phyloP scores from a whole-genome alignment of 257 asterid genomes.

The Sherardia arvensis region DNA sequence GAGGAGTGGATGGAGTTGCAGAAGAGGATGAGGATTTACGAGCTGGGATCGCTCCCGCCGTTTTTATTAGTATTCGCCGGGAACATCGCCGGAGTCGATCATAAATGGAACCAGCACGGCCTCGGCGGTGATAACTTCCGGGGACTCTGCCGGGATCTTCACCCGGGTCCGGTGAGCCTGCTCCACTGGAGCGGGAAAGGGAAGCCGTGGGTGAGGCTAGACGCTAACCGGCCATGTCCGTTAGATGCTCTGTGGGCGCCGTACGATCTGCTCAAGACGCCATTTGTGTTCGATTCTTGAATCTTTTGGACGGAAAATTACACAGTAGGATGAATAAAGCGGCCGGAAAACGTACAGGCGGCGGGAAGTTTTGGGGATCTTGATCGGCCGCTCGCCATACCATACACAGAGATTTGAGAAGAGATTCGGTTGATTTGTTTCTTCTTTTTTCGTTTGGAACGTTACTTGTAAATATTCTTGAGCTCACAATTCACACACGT shows the following conservation, averaged over 20 bases:
- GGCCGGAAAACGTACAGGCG: conserved; percentile 1
- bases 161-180: conserved; percentile 85
- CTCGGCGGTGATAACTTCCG: conserved; percentile 85
- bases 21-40: conserved; percentile 78
- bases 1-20: conserved; percentile 97
- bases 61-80: conserved; percentile 88
- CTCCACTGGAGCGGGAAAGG: conserved; percentile 99
- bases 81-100: conserved; percentile 68
- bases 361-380: not conserved
- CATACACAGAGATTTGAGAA: not conserved
- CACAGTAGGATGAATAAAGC: not conserved
- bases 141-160: conserved; percentile 87
- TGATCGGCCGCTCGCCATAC: not conserved
- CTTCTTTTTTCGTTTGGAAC: conserved; percentile 3
- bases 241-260: conserved; percentile 96
- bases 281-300: conserved; percentile 76
- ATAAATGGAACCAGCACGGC: conserved; percentile 89
- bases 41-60: conserved; percentile 80
- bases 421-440: not conserved
- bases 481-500: not conserved
- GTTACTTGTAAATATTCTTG: conserved; percentile 19
- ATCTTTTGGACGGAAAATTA: not conserved
- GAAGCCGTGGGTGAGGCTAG: conserved; percentile 93
- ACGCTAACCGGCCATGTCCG: conserved; percentile 76
- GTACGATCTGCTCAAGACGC: conserved; percentile 72